Conservation (phyloP, 2,329 filamentous ascomycete genomes). For the Aspergillus oerlinghausenensis region DNA sequence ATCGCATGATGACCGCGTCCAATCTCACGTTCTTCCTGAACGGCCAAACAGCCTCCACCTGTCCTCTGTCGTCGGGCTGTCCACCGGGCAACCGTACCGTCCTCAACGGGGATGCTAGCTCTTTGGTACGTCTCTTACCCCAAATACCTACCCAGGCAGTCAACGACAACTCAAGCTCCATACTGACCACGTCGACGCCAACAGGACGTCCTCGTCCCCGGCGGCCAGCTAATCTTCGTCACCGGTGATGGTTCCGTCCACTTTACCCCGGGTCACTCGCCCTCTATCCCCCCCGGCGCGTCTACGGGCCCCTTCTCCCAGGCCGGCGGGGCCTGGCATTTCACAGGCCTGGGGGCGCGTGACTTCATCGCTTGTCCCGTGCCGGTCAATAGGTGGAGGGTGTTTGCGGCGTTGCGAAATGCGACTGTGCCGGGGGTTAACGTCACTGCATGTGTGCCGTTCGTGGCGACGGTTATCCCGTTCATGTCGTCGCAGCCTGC, state of each 20-base stretch:
- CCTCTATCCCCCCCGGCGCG: conserved; percentile 48
- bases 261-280: conserved; percentile 57
- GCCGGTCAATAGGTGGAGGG: conserved; percentile 32
- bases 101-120: conserved; percentile 37
- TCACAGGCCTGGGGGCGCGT: conserved; percentile 30
- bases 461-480: conserved; percentile 30
- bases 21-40: conserved; percentile 49
- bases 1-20: conserved; percentile 44
- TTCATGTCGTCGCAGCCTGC: conserved; percentile 24
- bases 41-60: conserved; percentile 45
- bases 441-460: conserved; percentile 35
- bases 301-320: conserved; percentile 46
- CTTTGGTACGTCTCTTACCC: conserved; percentile 27
- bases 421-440: conserved; percentile 38
- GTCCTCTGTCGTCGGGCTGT: conserved; percentile 42
- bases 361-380: conserved; percentile 45
- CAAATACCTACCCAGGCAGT: conserved; percentile 8
- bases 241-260: conserved; percentile 50
- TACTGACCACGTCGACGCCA: conserved; percentile 7
- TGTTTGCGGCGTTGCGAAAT: conserved; percentile 39
- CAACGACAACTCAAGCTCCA: conserved; percentile 8
- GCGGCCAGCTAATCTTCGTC: conserved; percentile 60
- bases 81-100: conserved; percentile 47
- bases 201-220: conserved; percentile 53
- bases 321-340: conserved; percentile 27